Evolutionary conservation across 345 rosid species (phyloP).

Genomic region (Acer campestre): DNA sequence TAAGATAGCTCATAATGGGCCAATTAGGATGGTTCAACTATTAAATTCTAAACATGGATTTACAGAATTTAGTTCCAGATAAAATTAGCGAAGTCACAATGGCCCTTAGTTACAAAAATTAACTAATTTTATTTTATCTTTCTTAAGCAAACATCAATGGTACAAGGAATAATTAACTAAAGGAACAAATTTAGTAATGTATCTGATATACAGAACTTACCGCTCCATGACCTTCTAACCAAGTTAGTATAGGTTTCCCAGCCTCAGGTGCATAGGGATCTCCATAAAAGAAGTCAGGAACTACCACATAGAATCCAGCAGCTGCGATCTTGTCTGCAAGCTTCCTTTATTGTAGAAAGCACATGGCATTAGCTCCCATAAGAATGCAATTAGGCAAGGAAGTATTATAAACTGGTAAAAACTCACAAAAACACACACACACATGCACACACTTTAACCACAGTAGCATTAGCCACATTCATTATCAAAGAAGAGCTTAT

Average conservation of each 20-base stretch:
- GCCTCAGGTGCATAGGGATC: conserved; percentile 53
- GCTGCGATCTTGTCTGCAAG: conserved; percentile 81
- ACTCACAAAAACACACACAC: neutral
- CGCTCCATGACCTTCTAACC: conserved; percentile 66
- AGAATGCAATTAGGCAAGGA: neutral
- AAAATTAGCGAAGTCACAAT: neutral
- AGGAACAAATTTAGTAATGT: neutral
- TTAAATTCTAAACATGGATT: neutral
- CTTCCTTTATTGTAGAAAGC: conserved; percentile 42
- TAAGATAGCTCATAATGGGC: neutral
- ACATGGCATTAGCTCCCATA: conserved; percentile 9
- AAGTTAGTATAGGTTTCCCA: conserved; percentile 46
- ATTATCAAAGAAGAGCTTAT: too few species aligned
- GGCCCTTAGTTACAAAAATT: neutral
- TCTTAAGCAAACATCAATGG: neutral
- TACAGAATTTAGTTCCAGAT: neutral
- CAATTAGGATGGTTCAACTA: neutral
- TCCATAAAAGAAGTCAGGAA: conserved; percentile 69
- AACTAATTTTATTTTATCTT: neutral
- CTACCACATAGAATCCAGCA: conserved; percentile 69
- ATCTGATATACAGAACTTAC: conserved; percentile 43
- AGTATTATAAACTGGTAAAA: neutral
- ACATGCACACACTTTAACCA: neutral
- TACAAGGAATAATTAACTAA: neutral
- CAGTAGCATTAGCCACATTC: neutral